phyloP scores from a whole-genome alignment of 2,329 filamentous ascomycete species.

The Elsinoe fawcettii region DNA sequence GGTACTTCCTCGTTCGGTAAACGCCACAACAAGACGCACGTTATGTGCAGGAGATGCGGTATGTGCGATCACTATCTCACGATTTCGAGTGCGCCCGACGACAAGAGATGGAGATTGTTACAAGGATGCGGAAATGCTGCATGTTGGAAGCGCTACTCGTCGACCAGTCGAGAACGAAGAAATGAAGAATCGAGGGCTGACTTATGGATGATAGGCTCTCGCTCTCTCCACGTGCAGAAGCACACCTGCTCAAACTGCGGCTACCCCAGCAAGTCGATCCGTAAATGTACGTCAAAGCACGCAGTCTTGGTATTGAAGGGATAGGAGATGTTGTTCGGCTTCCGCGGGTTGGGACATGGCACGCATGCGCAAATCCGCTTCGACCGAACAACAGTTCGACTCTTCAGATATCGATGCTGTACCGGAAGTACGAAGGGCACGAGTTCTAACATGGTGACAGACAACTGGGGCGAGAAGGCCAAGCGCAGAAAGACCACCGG shows the following conservation, averaged over 20 bases:
- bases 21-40: conserved; percentile 98
- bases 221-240: conserved; percentile 99
- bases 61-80: conserved; percentile 41
- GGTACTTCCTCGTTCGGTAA: conserved; percentile 65
- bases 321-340: background rate
- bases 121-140: background rate
- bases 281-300: conserved; percentile 76
- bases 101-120: conserved; percentile 1
- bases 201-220: conserved; percentile 57
- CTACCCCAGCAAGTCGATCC: conserved; percentile 93
- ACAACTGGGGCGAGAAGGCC: conserved; percentile 99
- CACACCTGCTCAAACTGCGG: conserved; percentile 93
- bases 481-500: conserved; percentile 99
- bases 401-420: background rate
- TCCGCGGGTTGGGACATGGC: background rate
- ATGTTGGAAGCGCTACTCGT: background rate
- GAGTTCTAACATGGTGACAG: conserved; percentile 42
- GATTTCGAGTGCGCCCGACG: conserved; percentile 16
- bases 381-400: background rate
- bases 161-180: background rate
- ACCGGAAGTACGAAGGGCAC: conserved; percentile 13
- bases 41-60: conserved; percentile 97
- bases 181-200: conserved; percentile 13
- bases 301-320: background rate
- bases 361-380: background rate